phyloP scores from a whole-genome alignment of 345 rosid genomes.

The Aethionema arabicum region DNA sequence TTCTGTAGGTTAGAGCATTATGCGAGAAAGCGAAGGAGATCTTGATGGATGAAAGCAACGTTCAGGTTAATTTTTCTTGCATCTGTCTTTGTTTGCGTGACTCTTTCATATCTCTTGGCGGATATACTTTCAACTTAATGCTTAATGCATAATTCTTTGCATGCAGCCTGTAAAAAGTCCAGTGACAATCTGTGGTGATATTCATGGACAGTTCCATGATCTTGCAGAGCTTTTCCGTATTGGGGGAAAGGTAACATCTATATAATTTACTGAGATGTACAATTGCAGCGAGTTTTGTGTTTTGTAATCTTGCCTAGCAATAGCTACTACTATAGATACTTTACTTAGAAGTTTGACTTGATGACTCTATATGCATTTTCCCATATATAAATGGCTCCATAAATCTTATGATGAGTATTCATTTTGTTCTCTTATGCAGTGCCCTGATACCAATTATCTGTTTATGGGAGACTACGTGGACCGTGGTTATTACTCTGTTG shows the following conservation, averaged over 20 bases:
- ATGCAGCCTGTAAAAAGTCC: conserved; percentile 92
- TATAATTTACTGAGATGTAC: conserved; percentile 9
- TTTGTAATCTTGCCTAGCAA: conserved; percentile 7
- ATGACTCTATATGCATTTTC: not conserved
- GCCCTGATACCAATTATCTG: conserved; percentile 92
- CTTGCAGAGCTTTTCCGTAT: conserved; percentile 97
- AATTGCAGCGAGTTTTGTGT: not conserved
- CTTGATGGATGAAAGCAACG: conserved; percentile 97
- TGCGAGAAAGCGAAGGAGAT: conserved; percentile 97
- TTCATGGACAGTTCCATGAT: conserved; percentile 97
- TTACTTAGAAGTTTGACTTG: not conserved
- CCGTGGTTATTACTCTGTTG: conserved; percentile 96
- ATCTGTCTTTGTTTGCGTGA: conserved; percentile 11
- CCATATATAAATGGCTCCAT: conserved; percentile 3
- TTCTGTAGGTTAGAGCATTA: conserved; percentile 65
- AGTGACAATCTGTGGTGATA: conserved; percentile 95
- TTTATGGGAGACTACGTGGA: conserved; percentile 99
- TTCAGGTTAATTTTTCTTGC: conserved; percentile 61
- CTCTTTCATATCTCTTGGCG: conserved; percentile 4
- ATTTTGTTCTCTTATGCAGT: conserved; percentile 45
- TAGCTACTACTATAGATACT: conserved; percentile 3
- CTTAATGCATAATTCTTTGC: not conserved
- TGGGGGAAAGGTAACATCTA: conserved; percentile 75
- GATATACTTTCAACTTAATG: conserved; percentile 1
- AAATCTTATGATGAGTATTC: not conserved